phyloP scores from a whole-genome alignment of 2,329 filamentous ascomycete genomes.

The Dothidotthia symphoricarpi region DNA sequence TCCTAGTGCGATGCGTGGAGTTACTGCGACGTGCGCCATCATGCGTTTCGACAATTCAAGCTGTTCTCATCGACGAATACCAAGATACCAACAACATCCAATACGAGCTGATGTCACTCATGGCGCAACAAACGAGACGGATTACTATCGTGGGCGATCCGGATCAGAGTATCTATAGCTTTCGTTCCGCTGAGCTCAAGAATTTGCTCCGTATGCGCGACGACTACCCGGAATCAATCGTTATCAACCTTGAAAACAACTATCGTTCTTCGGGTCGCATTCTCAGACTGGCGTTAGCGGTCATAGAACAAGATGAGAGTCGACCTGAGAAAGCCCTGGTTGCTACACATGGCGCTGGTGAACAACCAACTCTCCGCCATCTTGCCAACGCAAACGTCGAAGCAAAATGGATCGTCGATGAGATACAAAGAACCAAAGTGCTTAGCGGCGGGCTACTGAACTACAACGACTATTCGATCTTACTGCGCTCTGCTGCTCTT shows the following conservation, averaged over 20 bases:
- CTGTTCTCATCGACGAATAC: conserved; percentile 94
- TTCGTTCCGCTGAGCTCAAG: conserved; percentile 86
- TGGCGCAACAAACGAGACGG: conserved; percentile 69
- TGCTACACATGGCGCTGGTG: conserved; percentile 76
- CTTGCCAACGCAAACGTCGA: conserved; percentile 69
- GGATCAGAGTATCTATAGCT: conserved; percentile 97
- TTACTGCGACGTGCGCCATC: conserved; percentile 70
- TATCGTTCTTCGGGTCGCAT: conserved; percentile 90
- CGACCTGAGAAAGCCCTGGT: conserved; percentile 77
- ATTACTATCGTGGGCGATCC: conserved; percentile 96
- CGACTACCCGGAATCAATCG: conserved; percentile 74
- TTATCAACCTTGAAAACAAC: conserved; percentile 87
- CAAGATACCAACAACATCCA: conserved; percentile 96
- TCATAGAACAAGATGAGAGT: conserved; percentile 85
- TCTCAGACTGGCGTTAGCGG: conserved; percentile 71
- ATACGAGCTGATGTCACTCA: conserved; percentile 87
- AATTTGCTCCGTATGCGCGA: conserved; percentile 77
- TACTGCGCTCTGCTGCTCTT: conserved; percentile 79
- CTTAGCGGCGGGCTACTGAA: conserved; percentile 73
- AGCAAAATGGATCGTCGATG: conserved; percentile 82
- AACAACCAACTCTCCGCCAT: conserved; percentile 75
- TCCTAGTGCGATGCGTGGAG: conserved; percentile 79
- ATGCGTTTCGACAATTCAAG: conserved; percentile 85
- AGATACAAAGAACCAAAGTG: conserved; percentile 68
- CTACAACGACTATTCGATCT: conserved; percentile 76